Evolutionary conservation across 2,329 filamentous ascomycete species (phyloP).

Genomic region (Diaporthe sp.): DNA sequence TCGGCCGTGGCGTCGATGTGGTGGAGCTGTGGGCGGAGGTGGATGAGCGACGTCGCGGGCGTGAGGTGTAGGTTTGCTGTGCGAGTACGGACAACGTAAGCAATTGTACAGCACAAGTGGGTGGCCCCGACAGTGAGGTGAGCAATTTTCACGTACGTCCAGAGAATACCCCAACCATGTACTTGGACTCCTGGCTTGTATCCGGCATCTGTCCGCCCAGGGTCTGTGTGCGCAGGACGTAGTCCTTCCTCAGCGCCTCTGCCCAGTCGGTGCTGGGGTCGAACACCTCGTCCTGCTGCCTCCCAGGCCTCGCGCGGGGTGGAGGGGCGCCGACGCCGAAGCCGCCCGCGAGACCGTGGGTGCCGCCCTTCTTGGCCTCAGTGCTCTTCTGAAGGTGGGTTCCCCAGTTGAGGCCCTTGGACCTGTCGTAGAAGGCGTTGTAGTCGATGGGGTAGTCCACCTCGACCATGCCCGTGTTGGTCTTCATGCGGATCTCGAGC

Average conservation of each 20-base stretch:
- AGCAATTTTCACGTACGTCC: conserved; percentile 63
- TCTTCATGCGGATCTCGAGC: conserved; percentile 83
- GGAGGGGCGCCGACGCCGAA: conserved; percentile 71
- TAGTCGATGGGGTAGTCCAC: conserved; percentile 88
- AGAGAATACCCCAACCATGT: conserved; percentile 93
- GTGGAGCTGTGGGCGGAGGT: conserved; percentile 91
- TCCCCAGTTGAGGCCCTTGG: conserved; percentile 86
- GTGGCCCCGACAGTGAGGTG: not conserved
- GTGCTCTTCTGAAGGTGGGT: conserved; percentile 74
- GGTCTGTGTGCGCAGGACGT: conserved; percentile 83
- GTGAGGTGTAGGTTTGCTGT: conserved; percentile 88
- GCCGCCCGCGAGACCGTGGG: conserved; percentile 77
- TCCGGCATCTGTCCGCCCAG: conserved; percentile 83
- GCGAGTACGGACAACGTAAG: not conserved
- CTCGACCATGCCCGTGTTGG: conserved; percentile 84
- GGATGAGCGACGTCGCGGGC: conserved; percentile 82
- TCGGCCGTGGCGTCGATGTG: conserved; percentile 89
- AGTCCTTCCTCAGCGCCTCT: conserved; percentile 74
- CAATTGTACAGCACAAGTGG: not conserved
- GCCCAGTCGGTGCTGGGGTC: conserved; percentile 69
- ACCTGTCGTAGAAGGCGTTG: conserved; percentile 80
- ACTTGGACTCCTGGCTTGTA: conserved; percentile 74
- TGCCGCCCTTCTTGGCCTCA: conserved; percentile 70
- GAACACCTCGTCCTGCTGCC: conserved; percentile 37
- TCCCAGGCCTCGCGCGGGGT: conserved; percentile 43